Conservation (phyloP, 495 filamentous ascomycete genomes). For the Penicillium ochrochloron region DNA sequence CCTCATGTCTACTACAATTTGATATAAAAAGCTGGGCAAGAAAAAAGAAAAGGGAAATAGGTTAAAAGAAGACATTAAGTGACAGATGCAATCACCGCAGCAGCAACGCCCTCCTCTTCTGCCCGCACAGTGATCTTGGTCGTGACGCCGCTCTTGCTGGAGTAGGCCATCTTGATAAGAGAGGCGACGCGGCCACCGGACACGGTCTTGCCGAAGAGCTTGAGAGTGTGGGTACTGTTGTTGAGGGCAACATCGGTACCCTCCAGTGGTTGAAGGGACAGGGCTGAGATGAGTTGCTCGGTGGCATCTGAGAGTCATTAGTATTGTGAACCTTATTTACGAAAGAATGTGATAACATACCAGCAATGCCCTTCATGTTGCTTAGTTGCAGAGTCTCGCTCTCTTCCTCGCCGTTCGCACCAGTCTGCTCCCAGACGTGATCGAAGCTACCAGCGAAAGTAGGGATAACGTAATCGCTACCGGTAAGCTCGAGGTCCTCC, state of each 20-base stretch:
- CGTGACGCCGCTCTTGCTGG: slow-evolving; percentile 87
- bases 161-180: slow-evolving; percentile 90
- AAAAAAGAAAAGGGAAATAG: slow-evolving; percentile 26
- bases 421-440: slow-evolving; percentile 95
- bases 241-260: slow-evolving; percentile 88
- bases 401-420: slow-evolving; percentile 83
- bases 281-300: slow-evolving; percentile 81
- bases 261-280: slow-evolving; percentile 92
- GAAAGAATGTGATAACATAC: slow-evolving; percentile 56
- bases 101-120: slow-evolving; percentile 91
- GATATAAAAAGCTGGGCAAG: slow-evolving; percentile 27
- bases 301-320: slow-evolving; percentile 76
- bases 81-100: slow-evolving; percentile 81
- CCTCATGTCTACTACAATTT: slow-evolving; percentile 37
- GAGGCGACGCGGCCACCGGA: slow-evolving; percentile 87
- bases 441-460: slow-evolving; percentile 94
- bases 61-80: slow-evolving; percentile 57
- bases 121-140: slow-evolving; percentile 89
- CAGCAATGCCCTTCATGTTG: slow-evolving; percentile 88
- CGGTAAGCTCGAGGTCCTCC: slow-evolving; percentile 87
- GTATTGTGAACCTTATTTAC: slow-evolving; percentile 17
- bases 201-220: slow-evolving; percentile 94
- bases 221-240: slow-evolving; percentile 89
- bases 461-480: slow-evolving; percentile 92
- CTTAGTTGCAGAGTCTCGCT: slow-evolving; percentile 90